Base-by-base conservation (phyloP, 2,329 filamentous ascomycete species). In the Epichloe glyceriae region DNA sequence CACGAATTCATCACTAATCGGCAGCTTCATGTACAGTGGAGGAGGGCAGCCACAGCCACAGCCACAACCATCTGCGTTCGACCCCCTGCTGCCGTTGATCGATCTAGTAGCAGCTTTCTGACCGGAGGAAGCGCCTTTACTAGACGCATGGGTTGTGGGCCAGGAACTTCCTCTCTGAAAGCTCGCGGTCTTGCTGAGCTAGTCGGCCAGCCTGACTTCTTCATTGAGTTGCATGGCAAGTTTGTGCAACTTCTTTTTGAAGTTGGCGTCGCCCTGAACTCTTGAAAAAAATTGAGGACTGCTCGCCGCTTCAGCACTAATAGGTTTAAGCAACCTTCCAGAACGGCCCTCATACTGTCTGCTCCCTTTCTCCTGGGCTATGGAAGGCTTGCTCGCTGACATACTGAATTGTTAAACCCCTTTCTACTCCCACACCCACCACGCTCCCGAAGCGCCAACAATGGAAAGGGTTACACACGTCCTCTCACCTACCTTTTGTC, bases 161-260 rank as follows among this genome's bases (percentile, higher is more conserved):
- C 76, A 17, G 73, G 75, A 43, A 76, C 75, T 34, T 73, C 79
- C 33, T 71, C 74, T 20, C 70, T 76, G 41, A 80, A 76, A 56
- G 73, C 79, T 39, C 74, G 79, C 40, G 80, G 82, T 3, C 67
- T 85, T 46, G 79, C 82, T 0, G 82, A 85, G 64, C 69, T 85
- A 40, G 78, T 83, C 30, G 82, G 82, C 19, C 69, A 79, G 57
- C 80, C 82, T 4, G 81, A 85, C 60, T 82, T 85, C 59, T 85
- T 85, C 57, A 77, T 85, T 51, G 76, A 83, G 66, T 66, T 85
- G 53, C 82, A 85, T 62, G 69, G 73, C 39, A 73, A 74, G 55
- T 85, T 85, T 60, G 82, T 85, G 26, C 73, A 75, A 59, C 68
- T 85, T 40, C 66, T 85, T 49, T 70, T 82, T 15, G 78, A 83